Conservation (phyloP, 352 stramenopile genomes). For the Globisporangium nagaii region DNA sequence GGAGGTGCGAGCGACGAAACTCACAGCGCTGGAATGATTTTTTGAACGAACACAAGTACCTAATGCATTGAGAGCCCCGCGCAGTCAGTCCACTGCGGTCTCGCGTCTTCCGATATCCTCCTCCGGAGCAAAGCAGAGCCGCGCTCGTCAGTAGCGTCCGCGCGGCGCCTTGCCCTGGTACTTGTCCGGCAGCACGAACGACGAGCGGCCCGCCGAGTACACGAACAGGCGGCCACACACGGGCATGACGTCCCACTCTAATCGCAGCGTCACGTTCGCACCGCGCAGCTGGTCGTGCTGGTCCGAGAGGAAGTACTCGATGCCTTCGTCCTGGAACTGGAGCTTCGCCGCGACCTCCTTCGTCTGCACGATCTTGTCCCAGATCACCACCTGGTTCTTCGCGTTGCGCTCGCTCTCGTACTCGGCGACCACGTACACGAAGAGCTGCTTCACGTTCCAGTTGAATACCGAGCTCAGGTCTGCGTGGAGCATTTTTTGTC, state of each 20-base stretch:
- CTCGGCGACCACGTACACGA: slow-evolving; percentile 84
- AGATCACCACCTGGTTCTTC: slow-evolving; percentile 80
- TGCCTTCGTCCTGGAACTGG: slow-evolving; percentile 51
- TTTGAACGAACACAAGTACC: neutral
- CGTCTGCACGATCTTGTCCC: slow-evolving; percentile 80
- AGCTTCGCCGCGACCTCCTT: slow-evolving; percentile 41
- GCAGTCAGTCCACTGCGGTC: too few species aligned
- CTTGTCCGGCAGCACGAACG: slow-evolving; percentile 52
- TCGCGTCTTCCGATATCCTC: too few species aligned
- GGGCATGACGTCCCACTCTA: slow-evolving; percentile 87
- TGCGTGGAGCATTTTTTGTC: too few species aligned
- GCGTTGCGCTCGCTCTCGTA: slow-evolving; percentile 62
- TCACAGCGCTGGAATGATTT: too few species aligned
- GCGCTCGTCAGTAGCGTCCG: slow-evolving; percentile 1
- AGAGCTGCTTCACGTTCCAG: slow-evolving; percentile 89
- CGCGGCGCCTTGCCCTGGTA: slow-evolving; percentile 64
- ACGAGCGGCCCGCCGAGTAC: slow-evolving; percentile 39
- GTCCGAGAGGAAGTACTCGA: slow-evolving; percentile 83
- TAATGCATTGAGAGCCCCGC: too few species aligned
- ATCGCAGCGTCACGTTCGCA: slow-evolving; percentile 70
- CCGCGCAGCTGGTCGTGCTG: slow-evolving; percentile 72
- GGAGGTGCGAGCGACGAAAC: too few species aligned
- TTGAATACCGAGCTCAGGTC: slow-evolving; percentile 87
- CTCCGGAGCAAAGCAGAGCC: too few species aligned
- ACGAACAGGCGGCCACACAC: slow-evolving; percentile 77